Percentiles rank a stretch among this genome's conserved stretches.
Conservation (phyloP, 192 early-diverging fungal species). For the Piromyces finnis region DNA sequence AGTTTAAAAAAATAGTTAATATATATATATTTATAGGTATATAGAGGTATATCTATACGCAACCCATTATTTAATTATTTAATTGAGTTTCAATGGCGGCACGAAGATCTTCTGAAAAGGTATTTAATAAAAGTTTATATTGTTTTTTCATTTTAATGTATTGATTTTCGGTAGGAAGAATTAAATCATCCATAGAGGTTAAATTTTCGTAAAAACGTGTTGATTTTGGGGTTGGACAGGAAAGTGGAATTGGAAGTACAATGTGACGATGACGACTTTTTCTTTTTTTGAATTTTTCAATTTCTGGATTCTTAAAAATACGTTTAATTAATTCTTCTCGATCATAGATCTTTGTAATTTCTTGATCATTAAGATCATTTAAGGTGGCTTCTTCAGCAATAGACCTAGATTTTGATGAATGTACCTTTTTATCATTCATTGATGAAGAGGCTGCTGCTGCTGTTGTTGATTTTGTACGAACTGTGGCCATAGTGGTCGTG, state of each 20-base stretch:
- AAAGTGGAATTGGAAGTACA: neutral
- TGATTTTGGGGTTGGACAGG: neutral
- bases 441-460: neutral
- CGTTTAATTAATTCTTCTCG: neutral
- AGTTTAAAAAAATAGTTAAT: too few relatives aligned
- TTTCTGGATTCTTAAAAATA: neutral
- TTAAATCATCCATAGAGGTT: neutral
- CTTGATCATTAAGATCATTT: neutral
- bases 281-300: neutral
- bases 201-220: neutral
- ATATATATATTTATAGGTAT: too few relatives aligned
- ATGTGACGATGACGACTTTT: neutral
- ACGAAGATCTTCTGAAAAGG: neutral
- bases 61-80: neutral
- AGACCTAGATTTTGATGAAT: too few relatives aligned
- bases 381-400: neutral
- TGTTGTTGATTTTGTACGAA: too few relatives aligned
- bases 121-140: neutral
- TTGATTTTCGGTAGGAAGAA: neutral
- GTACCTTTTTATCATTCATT: neutral
- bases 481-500: too few relatives aligned
- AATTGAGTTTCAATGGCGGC: neutral
- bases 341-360: neutral
- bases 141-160: neutral
- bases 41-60: too few relatives aligned